These are phyloP conservation scores for Gossypium davidsonii DNA, from an alignment of 441 rosid genomes.

Conservation along the genomic window DNA sequence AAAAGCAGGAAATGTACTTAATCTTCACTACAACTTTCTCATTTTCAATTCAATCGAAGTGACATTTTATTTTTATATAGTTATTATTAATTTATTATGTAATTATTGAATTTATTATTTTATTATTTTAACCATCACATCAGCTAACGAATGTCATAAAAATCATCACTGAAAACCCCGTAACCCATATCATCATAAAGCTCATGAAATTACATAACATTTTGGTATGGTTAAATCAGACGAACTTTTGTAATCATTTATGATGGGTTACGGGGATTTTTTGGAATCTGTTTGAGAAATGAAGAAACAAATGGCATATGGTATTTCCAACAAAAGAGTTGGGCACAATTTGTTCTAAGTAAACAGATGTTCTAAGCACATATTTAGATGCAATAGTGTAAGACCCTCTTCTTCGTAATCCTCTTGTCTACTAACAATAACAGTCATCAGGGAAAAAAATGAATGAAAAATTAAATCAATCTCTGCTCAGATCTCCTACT, in stretches of 20 bases:
- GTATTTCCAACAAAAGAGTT: neutral
- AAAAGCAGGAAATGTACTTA: no score
- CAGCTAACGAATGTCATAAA: no score
- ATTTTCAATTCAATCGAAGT: no score
- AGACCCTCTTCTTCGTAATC: constrained; percentile 20
- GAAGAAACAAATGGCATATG: neutral
- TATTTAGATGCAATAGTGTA: constrained; percentile 13
- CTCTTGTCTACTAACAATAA: constrained; percentile 19
- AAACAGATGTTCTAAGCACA: constrained; percentile 8
- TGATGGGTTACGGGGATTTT: no score
- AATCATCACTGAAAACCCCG: neutral
- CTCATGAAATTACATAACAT: neutral
- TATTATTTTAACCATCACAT: no score
- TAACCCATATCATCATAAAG: neutral
- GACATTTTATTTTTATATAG: no score
- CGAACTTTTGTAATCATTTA: neutral
- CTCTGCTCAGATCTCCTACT: neutral
- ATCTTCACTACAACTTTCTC: no score
- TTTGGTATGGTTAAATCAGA: neutral
- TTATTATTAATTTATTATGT: no score
- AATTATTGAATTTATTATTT: no score
- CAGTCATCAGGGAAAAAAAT: constrained; percentile 16
- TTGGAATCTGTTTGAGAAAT: neutral
- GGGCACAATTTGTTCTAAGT: neutral
- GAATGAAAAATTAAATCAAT: constrained; percentile 7